Conservation (phyloP, 768 basidiomycete genomes). For the Tylopilus sp. region DNA sequence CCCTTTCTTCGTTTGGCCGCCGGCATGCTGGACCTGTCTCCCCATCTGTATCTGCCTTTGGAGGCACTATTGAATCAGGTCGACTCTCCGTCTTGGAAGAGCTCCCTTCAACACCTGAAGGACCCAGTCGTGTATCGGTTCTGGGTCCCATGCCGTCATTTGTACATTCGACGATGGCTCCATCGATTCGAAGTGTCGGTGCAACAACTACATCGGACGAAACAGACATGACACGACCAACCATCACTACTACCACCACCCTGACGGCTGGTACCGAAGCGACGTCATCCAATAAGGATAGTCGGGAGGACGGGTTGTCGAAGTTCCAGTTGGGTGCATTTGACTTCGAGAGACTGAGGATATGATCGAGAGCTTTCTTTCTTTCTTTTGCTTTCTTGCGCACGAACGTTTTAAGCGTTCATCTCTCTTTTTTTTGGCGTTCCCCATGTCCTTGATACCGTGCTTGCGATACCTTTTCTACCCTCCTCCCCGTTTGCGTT, state of each 20-base stretch:
- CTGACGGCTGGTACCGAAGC: slow-evolving; percentile 15
- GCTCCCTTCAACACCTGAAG: slow-evolving; percentile 13
- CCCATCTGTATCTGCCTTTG: slow-evolving; percentile 52
- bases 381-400: neutral
- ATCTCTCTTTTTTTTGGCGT: slow-evolving; percentile 5
- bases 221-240: slow-evolving; percentile 25
- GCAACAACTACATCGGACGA: slow-evolving; percentile 31
- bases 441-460: neutral
- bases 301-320: slow-evolving; percentile 7
- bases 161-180: slow-evolving; percentile 22
- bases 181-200: slow-evolving; percentile 32
- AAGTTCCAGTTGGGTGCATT: slow-evolving; percentile 16
- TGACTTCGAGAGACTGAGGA: slow-evolving; percentile 21
- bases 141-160: slow-evolving; percentile 35
- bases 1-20: slow-evolving; percentile 54
- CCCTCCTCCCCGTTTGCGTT: neutral
- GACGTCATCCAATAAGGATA: slow-evolving; percentile 8
- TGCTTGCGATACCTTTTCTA: slow-evolving; percentile 17
- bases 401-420: neutral
- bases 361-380: neutral
- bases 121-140: slow-evolving; percentile 23
- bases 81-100: slow-evolving; percentile 25
- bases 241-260: slow-evolving; percentile 11
- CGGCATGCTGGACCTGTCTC: slow-evolving; percentile 36
- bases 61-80: slow-evolving; percentile 22